A percentile compares a stretch with the other conserved stretches of the same genome.
These are phyloP conservation scores for Geranomyces michiganensis DNA, from an alignment of 192 early-diverging fungal genomes.

Conservation along the genomic window DNA sequence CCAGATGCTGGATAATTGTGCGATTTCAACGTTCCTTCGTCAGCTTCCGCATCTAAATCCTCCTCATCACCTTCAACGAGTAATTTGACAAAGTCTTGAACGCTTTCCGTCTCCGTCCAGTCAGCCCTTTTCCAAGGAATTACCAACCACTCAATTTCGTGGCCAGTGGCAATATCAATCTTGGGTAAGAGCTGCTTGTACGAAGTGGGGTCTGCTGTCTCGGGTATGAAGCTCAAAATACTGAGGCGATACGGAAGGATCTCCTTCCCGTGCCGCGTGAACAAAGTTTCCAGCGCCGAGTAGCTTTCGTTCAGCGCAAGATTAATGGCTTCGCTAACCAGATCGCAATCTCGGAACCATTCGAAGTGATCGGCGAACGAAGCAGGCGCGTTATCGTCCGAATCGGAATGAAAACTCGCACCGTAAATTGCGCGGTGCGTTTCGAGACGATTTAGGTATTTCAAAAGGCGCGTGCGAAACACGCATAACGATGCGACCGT, in stretches of 20 bases:
- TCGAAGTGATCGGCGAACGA: conserved; percentile 53
- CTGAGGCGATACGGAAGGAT: conserved; percentile 62
- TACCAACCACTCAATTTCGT: conserved; percentile 47
- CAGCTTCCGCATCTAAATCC: conserved; percentile 13
- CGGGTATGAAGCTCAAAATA: conserved; percentile 63
- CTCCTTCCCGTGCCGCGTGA: conserved; percentile 63
- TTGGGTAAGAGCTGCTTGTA: conserved; percentile 41
- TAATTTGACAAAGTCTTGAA: conserved; percentile 41
- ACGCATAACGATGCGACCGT: conserved; percentile 38
- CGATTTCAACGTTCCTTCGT: not conserved
- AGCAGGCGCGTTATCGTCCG: not conserved
- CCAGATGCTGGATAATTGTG: conserved; percentile 53
- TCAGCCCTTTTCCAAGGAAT: conserved; percentile 65
- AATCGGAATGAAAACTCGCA: conserved; percentile 4
- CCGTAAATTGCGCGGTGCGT: conserved; percentile 62
- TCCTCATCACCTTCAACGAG: conserved; percentile 34
- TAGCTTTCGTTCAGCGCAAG: conserved; percentile 62
- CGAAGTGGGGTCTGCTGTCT: conserved; percentile 50
- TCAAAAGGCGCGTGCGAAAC: conserved; percentile 57
- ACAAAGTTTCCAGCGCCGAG: conserved; percentile 60
- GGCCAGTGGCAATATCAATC: conserved; percentile 16
- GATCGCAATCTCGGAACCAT: conserved; percentile 65
- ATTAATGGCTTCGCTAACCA: conserved; percentile 58
- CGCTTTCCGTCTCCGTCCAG: conserved; percentile 55
- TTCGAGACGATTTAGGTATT: conserved; percentile 65